phyloP scores from a whole-genome alignment of 1,284 basidiomycete species.

The Ustilago curta region DNA sequence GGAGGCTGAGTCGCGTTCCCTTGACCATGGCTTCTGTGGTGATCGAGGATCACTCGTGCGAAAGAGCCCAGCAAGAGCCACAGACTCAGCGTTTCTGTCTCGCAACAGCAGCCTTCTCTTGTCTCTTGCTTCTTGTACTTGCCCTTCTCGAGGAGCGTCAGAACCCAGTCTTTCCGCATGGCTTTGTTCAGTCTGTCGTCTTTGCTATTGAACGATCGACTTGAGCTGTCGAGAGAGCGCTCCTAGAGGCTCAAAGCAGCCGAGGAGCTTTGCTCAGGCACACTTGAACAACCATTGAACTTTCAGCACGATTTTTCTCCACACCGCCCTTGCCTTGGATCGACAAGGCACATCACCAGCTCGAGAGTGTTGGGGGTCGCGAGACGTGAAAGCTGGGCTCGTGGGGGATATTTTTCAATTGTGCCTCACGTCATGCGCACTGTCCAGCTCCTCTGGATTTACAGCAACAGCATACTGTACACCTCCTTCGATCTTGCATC shows the following conservation, averaged over 20 bases:
- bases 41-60: slow-evolving; percentile 13
- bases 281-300: neutral
- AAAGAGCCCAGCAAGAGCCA: neutral
- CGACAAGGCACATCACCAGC: slow-evolving; percentile 7
- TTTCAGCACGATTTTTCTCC: neutral
- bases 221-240: neutral
- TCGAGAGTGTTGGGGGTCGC: neutral
- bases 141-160: too few relatives aligned
- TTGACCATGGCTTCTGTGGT: neutral
- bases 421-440: slow-evolving; percentile 19
- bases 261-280: neutral
- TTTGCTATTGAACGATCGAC: too few relatives aligned
- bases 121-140: neutral
- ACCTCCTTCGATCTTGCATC: neutral
- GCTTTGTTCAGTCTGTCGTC: too few relatives aligned
- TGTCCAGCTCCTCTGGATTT: slow-evolving; percentile 1
- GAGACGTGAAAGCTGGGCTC: neutral
- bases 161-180: too few relatives aligned
- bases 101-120: too few relatives aligned
- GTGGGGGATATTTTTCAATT: neutral
- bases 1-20: neutral
- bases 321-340: neutral
- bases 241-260: neutral
- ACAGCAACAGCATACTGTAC: neutral
- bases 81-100: neutral